phyloP scores from a whole-genome alignment of 2,329 filamentous ascomycete genomes.

The Talaromyces sp. region DNA sequence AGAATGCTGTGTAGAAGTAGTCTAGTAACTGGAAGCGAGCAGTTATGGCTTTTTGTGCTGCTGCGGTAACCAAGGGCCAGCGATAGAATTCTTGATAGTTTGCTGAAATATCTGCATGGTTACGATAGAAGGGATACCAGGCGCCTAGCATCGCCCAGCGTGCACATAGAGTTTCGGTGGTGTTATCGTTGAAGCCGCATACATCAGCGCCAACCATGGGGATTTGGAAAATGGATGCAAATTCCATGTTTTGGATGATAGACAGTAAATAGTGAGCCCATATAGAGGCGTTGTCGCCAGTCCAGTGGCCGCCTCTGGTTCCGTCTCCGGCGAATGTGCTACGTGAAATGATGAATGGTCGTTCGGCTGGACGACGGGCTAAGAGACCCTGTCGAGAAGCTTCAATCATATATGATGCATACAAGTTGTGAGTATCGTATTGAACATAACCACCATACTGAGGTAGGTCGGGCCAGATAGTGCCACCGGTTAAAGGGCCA shows the following conservation, averaged over 20 bases:
- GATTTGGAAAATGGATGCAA: conserved; percentile 64
- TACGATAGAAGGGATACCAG: conserved; percentile 72
- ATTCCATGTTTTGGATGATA: conserved; percentile 59
- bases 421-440: conserved; percentile 76
- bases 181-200: conserved; percentile 70
- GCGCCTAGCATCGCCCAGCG: conserved; percentile 72
- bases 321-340: conserved; percentile 74
- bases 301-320: conserved; percentile 55
- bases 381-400: conserved; percentile 65
- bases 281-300: conserved; percentile 57
- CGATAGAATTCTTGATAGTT: conserved; percentile 69
- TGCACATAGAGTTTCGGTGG: conserved; percentile 66
- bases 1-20: conserved; percentile 72
- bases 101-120: conserved; percentile 59
- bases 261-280: conserved; percentile 60
- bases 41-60: conserved; percentile 66
- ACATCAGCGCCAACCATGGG: conserved; percentile 70
- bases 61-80: conserved; percentile 61
- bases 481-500: conserved; percentile 51
- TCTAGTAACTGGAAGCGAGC: conserved; percentile 72
- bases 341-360: conserved; percentile 71
- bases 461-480: conserved; percentile 64
- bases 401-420: conserved; percentile 68
- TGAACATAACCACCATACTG: conserved; percentile 61
- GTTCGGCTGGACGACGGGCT: conserved; percentile 58